These are phyloP conservation scores for Smallanthus sonchifolius DNA, from an alignment of 129 eudicot genomes.

Conservation along the genomic window DNA sequence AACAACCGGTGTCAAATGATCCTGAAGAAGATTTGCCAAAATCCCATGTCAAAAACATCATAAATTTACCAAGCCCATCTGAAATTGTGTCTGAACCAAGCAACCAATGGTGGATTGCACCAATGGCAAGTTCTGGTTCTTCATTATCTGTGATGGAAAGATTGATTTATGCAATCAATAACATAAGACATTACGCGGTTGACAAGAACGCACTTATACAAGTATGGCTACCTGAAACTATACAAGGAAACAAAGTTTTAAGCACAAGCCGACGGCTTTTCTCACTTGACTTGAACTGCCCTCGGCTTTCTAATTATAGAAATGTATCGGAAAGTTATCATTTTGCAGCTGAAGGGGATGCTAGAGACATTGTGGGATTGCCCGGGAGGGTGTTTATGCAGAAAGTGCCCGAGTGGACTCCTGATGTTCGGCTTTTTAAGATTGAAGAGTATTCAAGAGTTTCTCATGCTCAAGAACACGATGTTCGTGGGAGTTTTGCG, in stretches of 20 bases:
- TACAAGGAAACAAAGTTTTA: slow-evolving; percentile 45
- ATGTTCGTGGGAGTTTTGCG: slow-evolving; percentile 89
- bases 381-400: slow-evolving; percentile 81
- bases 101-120: slow-evolving; percentile 72
- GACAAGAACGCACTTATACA: slow-evolving; percentile 63
- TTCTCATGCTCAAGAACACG: slow-evolving; percentile 58
- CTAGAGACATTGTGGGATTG: slow-evolving; percentile 54
- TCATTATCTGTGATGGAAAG: slow-evolving; percentile 69
- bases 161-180: slow-evolving; percentile 50
- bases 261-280: slow-evolving; percentile 71
- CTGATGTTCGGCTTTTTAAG: slow-evolving; percentile 76
- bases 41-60: slow-evolving; percentile 28
- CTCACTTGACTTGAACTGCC: slow-evolving; percentile 58
- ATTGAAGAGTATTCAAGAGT: slow-evolving; percentile 83
- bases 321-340: slow-evolving; percentile 53
- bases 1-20: slow-evolving; percentile 24
- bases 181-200: slow-evolving; percentile 43
- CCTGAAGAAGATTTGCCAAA: slow-evolving; percentile 37
- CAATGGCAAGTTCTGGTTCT: slow-evolving; percentile 35
- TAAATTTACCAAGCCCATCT: slow-evolving; percentile 38
- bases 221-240: slow-evolving; percentile 77
- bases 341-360: slow-evolving; percentile 48
- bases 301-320: slow-evolving; percentile 62
- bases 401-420: slow-evolving; percentile 92
- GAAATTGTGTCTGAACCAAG: slow-evolving; percentile 39